Percentiles rank a stretch among this genome's conserved stretches.
Evolutionary conservation across 2,329 filamentous ascomycete genomes (phyloP).

Genomic region (Botryosphaeria dothidea): DNA sequence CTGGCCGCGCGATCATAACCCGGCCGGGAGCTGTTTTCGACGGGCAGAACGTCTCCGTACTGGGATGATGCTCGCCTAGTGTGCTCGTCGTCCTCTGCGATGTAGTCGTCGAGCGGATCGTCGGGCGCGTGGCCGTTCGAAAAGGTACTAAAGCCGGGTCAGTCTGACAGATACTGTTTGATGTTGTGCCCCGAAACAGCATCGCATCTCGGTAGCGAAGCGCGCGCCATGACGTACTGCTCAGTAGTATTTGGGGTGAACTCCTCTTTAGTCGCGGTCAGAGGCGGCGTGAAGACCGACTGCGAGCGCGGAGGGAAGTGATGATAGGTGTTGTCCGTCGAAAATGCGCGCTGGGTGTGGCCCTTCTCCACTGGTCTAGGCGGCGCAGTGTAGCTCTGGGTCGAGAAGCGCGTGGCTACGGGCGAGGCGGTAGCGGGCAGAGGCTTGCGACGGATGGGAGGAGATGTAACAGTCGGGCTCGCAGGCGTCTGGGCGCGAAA

Average conservation of each 20-base stretch:
- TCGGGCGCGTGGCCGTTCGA: conserved; percentile 28
- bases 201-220: not conserved
- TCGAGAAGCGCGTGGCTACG: conserved; percentile 45
- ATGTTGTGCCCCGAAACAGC: not conserved
- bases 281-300: conserved; percentile 33
- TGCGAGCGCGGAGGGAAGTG: conserved; percentile 29
- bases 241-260: conserved; percentile 41
- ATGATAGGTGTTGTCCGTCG: conserved; percentile 33
- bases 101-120: conserved; percentile 26
- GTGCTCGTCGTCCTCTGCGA: conserved; percentile 24
- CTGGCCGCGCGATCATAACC: conserved; percentile 40
- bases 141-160: conserved; percentile 21
- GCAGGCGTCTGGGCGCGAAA: conserved; percentile 45
- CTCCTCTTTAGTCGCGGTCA: conserved; percentile 19
- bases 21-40: conserved; percentile 24
- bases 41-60: conserved; percentile 20
- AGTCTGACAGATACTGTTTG: conserved; percentile 4
- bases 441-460: conserved; percentile 54
- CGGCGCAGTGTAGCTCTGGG: conserved; percentile 44
- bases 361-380: conserved; percentile 30
- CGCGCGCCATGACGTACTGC: conserved; percentile 31
- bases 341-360: conserved; percentile 26
- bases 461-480: conserved; percentile 41
- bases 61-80: conserved; percentile 19
- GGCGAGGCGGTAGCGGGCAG: conserved; percentile 54